Percentiles rank a stretch among this genome's conserved stretches.
Conservation (phyloP, 208 protist genomes). For the Trypanosomatidae sp. region DNA sequence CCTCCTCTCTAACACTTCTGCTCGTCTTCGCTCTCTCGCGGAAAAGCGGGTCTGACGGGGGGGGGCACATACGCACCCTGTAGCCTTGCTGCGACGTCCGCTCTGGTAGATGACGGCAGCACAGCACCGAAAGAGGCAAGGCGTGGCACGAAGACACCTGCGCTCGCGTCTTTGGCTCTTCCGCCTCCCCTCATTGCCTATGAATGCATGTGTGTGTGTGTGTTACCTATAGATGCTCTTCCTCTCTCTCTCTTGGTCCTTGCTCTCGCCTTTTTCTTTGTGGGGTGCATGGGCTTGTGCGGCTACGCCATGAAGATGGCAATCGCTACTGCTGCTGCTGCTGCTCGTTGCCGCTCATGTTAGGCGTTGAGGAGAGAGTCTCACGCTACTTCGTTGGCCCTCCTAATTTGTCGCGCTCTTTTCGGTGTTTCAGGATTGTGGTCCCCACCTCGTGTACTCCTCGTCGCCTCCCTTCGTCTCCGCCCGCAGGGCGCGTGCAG, state of each 20-base stretch:
- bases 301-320: not conserved
- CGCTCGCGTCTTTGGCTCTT: not conserved
- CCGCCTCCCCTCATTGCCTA: not conserved
- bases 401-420: not conserved
- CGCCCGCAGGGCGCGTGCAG: not conserved
- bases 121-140: not conserved
- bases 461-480: not conserved
- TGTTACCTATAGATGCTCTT: not conserved
- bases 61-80: not conserved
- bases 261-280: not conserved
- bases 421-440: not conserved
- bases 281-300: not conserved
- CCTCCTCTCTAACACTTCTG: too few relatives aligned
- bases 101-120: not conserved
- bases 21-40: too few relatives aligned
- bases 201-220: not conserved
- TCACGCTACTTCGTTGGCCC: not conserved
- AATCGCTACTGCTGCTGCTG: not conserved
- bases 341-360: not conserved
- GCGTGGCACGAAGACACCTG: not conserved
- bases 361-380: not conserved
- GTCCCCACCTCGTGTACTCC: not conserved
- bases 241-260: not conserved
- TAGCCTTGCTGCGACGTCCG: too few relatives aligned
- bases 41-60: not conserved